These are phyloP conservation scores for Diphasiastrum complanatum DNA, from an alignment of 83 land plant species.

Conservation along the genomic window DNA sequence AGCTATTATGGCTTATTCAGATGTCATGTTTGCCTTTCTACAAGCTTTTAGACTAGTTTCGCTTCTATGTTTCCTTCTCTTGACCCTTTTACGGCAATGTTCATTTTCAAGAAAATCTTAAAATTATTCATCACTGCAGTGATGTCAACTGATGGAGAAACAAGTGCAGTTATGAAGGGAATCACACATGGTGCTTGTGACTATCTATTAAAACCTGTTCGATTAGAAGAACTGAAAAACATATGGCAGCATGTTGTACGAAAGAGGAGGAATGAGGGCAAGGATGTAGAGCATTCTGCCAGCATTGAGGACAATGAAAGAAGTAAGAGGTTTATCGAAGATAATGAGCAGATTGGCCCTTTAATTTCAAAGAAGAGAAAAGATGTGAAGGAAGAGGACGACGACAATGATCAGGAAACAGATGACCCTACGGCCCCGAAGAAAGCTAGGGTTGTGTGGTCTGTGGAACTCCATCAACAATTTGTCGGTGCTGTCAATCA, in stretches of 20 bases:
- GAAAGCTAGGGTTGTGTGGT: conserved; percentile 63
- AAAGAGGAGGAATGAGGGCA: conserved; percentile 33
- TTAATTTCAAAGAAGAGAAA: conserved; percentile 40
- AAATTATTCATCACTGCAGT: conserved; percentile 27
- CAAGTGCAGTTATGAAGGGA: conserved; percentile 67
- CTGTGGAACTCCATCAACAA: conserved; percentile 48
- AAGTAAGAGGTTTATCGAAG: not conserved
- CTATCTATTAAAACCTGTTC: conserved; percentile 65
- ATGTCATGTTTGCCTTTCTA: too few relatives aligned
- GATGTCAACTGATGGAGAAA: conserved; percentile 61
- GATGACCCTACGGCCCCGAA: conserved; percentile 50
- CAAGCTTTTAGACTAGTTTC: too few relatives aligned
- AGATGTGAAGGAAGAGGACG: conserved; percentile 37
- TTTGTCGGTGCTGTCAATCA: conserved; percentile 60
- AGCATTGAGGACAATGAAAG: conserved; percentile 36
- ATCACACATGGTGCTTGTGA: conserved; percentile 76
- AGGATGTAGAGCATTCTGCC: conserved; percentile 17
- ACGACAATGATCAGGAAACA: conserved; percentile 38
- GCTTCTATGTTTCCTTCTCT: too few relatives aligned
- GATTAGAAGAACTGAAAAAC: conserved; percentile 63
- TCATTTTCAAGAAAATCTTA: not conserved
- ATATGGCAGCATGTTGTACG: conserved; percentile 83
- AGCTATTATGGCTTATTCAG: too few relatives aligned
- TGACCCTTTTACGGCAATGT: too few relatives aligned
- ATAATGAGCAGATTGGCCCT: conserved; percentile 13